phyloP scores from a whole-genome alignment of 2,329 filamentous ascomycete species.

The Monilinia polystroma region DNA sequence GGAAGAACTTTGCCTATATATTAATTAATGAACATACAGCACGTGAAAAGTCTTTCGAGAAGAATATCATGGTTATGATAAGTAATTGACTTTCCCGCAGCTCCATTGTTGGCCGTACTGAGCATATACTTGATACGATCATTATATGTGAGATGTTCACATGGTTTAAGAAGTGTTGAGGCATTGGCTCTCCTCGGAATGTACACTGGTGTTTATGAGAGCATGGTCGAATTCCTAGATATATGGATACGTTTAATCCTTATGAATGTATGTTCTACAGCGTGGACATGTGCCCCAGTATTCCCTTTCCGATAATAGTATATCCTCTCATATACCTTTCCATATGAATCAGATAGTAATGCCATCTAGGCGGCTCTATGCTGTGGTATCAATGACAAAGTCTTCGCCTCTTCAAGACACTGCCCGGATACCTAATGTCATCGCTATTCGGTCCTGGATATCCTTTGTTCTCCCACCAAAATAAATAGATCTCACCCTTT shows the following conservation, averaged over 20 bases:
- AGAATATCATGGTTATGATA: background rate
- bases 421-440: background rate
- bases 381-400: background rate
- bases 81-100: background rate
- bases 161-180: background rate
- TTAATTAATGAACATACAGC: conserved; percentile 12
- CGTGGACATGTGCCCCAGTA: background rate
- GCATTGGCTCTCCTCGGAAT: background rate
- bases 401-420: background rate
- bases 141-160: background rate
- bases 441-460: background rate
- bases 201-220: background rate
- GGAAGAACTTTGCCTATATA: conserved; percentile 5
- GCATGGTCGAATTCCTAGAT: background rate
- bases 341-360: background rate
- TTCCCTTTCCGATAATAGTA: background rate
- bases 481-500: conserved; percentile 28
- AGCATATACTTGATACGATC: background rate
- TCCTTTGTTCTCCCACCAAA: background rate
- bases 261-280: background rate
- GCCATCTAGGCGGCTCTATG: conserved; percentile 1
- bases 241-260: background rate
- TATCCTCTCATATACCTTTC: conserved; percentile 13
- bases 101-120: background rate
- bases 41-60: background rate